These are phyloP conservation scores for Globisporangium paddicum DNA, from an alignment of 352 stramenopile species.

Conservation along the genomic window DNA sequence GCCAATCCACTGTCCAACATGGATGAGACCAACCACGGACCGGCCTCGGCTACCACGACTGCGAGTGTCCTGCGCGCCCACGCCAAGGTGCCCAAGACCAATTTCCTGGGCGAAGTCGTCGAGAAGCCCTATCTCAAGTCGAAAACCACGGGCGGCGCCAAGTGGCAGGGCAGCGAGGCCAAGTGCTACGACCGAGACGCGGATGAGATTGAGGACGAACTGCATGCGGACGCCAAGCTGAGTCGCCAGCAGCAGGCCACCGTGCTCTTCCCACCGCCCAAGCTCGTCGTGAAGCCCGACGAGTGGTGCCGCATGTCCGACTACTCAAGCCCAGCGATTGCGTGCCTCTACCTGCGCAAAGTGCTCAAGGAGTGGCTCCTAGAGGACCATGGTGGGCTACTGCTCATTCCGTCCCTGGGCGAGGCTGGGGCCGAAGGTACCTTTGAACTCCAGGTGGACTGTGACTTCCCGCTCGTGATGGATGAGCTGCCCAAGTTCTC, in stretches of 20 bases:
- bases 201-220: conserved; percentile 17
- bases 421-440: conserved; percentile 62
- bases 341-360: conserved; percentile 63
- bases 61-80: conserved; percentile 38
- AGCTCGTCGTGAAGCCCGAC: conserved; percentile 67
- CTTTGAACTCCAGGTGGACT: conserved; percentile 87
- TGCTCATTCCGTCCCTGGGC: conserved; percentile 74
- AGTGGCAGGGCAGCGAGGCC: conserved; percentile 18
- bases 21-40: background rate
- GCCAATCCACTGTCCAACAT: conserved; percentile 4
- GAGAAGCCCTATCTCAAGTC: conserved; percentile 41
- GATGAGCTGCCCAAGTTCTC: conserved; percentile 55
- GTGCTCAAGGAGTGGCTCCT: conserved; percentile 62
- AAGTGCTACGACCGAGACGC: conserved; percentile 18
- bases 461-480: conserved; percentile 61
- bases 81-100: conserved; percentile 49
- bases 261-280: conserved; percentile 37
- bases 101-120: conserved; percentile 66
- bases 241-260: background rate
- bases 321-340: conserved; percentile 44
- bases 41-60: conserved; percentile 9
- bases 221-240: conserved; percentile 9
- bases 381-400: conserved; percentile 38
- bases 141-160: background rate
- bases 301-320: conserved; percentile 70